phyloP scores from a whole-genome alignment of 306 rosid species.

The Sicyos baderoa region DNA sequence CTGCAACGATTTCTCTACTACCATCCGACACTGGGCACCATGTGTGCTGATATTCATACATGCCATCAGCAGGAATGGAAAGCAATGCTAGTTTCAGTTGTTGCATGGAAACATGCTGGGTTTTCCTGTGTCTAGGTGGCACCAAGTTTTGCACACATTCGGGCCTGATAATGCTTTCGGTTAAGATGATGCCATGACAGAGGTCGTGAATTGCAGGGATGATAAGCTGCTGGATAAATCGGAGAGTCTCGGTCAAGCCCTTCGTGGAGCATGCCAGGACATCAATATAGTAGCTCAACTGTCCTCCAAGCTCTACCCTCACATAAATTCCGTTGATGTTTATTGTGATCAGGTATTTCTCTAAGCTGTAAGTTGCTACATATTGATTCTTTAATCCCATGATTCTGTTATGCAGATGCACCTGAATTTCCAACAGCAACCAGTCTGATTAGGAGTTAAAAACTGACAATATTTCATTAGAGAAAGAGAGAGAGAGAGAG shows the following conservation, averaged over 20 bases:
- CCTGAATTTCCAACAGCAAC: slow-evolving; percentile 41
- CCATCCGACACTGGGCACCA: slow-evolving; percentile 65
- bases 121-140: slow-evolving; percentile 67
- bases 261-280: slow-evolving; percentile 78
- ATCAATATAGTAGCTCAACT: slow-evolving; percentile 61
- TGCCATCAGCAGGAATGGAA: slow-evolving; percentile 81
- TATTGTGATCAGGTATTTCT: slow-evolving; percentile 72
- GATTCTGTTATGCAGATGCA: slow-evolving; percentile 74
- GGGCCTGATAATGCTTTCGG: slow-evolving; percentile 68
- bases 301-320: slow-evolving; percentile 88
- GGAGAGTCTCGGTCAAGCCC: slow-evolving; percentile 73
- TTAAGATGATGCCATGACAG: slow-evolving; percentile 69
- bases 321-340: slow-evolving; percentile 72
- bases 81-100: slow-evolving; percentile 72
- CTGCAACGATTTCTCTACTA: slow-evolving; percentile 44
- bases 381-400: slow-evolving; percentile 60
- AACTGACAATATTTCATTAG: not conserved
- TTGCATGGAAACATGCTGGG: slow-evolving; percentile 55
- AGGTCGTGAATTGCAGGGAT: slow-evolving; percentile 75
- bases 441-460: slow-evolving; percentile 23
- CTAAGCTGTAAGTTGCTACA: slow-evolving; percentile 87
- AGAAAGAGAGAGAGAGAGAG: not conserved
- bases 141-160: slow-evolving; percentile 67
- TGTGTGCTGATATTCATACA: slow-evolving; percentile 96
- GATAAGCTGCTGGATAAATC: slow-evolving; percentile 64